Percentiles rank a stretch among this genome's conserved stretches.
Conservation (phyloP, 2,329 filamentous ascomycete species). For the Xylariales sp. region DNA sequence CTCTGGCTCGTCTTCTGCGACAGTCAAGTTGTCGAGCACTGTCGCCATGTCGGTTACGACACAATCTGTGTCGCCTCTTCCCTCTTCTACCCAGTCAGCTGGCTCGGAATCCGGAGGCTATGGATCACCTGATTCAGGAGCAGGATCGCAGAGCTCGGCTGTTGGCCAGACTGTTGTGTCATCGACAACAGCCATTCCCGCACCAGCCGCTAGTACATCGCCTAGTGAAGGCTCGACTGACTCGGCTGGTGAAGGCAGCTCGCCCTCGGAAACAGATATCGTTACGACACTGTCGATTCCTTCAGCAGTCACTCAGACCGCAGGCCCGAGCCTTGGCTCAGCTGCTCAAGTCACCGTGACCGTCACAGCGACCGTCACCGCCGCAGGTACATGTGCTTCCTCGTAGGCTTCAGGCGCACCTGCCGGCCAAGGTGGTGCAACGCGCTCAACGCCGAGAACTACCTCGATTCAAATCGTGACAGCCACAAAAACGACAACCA, state of each 20-base stretch:
- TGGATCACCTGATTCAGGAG: not conserved
- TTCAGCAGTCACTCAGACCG: conserved; percentile 1
- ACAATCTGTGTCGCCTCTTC: not conserved
- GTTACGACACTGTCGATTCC: conserved; percentile 15
- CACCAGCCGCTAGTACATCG: too few species aligned
- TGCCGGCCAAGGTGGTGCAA: conserved; percentile 6
- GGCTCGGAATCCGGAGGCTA: conserved; percentile 1
- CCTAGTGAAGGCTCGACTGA: too few species aligned
- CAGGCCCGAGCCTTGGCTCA: conserved; percentile 11
- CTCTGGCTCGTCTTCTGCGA: not conserved
- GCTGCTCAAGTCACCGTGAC: conserved; percentile 18
- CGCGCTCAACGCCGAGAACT: too few species aligned
- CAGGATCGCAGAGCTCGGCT: too few species aligned
- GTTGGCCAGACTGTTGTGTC: too few species aligned
- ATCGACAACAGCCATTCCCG: too few species aligned
- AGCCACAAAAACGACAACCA: conserved; percentile 10
- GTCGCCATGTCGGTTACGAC: not conserved
- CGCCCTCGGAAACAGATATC: not conserved
- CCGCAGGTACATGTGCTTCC: conserved; percentile 17
- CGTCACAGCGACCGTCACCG: conserved; percentile 26
- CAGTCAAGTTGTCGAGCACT: not conserved
- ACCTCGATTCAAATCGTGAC: not conserved
- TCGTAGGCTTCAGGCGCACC: conserved; percentile 10
- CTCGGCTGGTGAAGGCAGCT: not conserved
- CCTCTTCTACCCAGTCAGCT: not conserved